Conservation (phyloP, 371 early-diverging fungal species). For the Sporodiniella umbellata region DNA sequence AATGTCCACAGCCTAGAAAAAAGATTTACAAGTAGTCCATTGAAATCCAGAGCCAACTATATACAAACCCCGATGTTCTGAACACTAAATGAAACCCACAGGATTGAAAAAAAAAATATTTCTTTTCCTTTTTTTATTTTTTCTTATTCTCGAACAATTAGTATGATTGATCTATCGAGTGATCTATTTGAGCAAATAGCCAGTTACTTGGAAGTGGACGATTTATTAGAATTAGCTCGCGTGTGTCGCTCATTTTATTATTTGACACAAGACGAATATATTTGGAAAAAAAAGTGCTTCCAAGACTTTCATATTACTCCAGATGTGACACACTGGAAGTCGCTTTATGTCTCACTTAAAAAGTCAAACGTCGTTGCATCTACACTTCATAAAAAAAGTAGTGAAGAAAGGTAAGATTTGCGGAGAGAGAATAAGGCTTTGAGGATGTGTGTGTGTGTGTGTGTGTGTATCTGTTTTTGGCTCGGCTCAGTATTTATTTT, state of each 20-base stretch:
- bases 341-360: conserved; percentile 25
- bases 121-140: neutral
- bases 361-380: conserved; percentile 35
- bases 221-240: conserved; percentile 17
- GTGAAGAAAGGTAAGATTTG: neutral
- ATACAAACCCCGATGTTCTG: too few relatives aligned
- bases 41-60: too few relatives aligned
- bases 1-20: too few relatives aligned
- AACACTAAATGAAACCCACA: too few relatives aligned
- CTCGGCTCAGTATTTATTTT: too few relatives aligned
- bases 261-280: conserved; percentile 31
- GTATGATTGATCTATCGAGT: conserved; percentile 16
- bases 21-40: too few relatives aligned
- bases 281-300: conserved; percentile 37
- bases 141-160: conserved; percentile 1
- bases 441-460: neutral
- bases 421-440: neutral
- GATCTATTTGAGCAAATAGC: conserved; percentile 20
- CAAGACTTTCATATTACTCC: conserved; percentile 30
- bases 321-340: conserved; percentile 38
- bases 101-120: too few relatives aligned
- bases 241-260: conserved; percentile 25
- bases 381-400: conserved; percentile 21
- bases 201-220: conserved; percentile 15
- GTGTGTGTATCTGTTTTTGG: too few relatives aligned